Evolutionary conservation across 129 eudicot genomes (phyloP).

Genomic region (Oenanthe sinensis): DNA sequence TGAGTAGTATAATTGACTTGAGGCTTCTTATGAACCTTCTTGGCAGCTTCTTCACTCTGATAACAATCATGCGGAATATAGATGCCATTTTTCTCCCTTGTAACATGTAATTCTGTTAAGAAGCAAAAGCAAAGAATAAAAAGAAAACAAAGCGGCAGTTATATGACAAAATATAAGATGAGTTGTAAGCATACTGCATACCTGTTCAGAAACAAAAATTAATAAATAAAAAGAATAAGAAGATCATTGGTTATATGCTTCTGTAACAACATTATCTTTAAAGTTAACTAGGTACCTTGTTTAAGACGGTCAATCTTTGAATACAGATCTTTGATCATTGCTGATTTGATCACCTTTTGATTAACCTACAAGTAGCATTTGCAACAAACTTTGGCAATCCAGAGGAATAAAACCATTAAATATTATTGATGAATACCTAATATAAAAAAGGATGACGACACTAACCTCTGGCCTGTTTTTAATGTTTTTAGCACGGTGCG

Average conservation of each 20-base stretch:
- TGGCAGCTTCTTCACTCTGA: constrained; percentile 44
- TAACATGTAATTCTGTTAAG: constrained; percentile 48
- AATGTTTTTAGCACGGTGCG: constrained; percentile 58
- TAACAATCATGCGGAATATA: constrained; percentile 48
- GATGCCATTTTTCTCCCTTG: constrained; percentile 59
- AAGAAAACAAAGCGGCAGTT: not conserved
- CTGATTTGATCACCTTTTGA: constrained; percentile 50
- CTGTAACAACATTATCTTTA: not conserved
- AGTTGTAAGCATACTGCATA: not conserved
- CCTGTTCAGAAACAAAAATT: too few relatives aligned
- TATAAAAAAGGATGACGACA: not conserved
- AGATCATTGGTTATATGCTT: not conserved
- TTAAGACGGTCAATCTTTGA: constrained; percentile 49
- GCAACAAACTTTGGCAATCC: not conserved
- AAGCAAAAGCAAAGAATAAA: not conserved
- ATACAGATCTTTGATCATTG: constrained; percentile 42
- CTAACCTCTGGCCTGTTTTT: constrained; percentile 66
- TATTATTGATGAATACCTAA: not conserved
- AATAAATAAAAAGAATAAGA: too few relatives aligned
- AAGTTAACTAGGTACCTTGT: constrained; percentile 27
- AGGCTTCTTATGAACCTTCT: constrained; percentile 30
- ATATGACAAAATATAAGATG: not conserved
- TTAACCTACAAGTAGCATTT: constrained; percentile 32
- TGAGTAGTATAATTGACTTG: constrained; percentile 2
- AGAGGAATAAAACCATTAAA: not conserved